Conservation (phyloP, 441 rosid genomes). For the Gossypium schwendimanii region DNA sequence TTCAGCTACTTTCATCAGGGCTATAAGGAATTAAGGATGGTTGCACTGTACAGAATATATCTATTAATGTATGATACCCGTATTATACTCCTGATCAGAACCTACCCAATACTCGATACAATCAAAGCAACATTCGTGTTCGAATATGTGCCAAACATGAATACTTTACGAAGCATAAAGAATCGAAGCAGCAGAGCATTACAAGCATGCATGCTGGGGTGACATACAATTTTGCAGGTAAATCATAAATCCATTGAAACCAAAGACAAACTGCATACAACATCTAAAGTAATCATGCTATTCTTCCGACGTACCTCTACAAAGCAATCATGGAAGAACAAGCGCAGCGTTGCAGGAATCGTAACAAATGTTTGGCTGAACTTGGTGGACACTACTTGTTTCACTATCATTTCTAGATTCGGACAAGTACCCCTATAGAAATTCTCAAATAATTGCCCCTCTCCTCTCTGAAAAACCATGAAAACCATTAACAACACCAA, state of each 20-base stretch:
- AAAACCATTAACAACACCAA: conserved; percentile 14
- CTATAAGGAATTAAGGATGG: not conserved
- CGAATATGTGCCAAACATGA: too few relatives aligned
- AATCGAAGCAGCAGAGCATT: not conserved
- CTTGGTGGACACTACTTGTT: conserved; percentile 39
- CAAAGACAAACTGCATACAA: not conserved
- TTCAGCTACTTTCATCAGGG: not conserved
- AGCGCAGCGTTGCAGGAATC: conserved; percentile 51
- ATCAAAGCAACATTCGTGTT: too few relatives aligned
- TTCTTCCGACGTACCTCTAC: conserved; percentile 29
- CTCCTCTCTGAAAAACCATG: conserved; percentile 17
- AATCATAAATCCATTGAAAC: not conserved
- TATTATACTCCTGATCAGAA: not conserved
- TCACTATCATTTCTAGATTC: conserved; percentile 40
- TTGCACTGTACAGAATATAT: not conserved
- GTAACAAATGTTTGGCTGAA: conserved; percentile 38
- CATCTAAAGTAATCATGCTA: not conserved
- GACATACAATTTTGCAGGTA: not conserved
- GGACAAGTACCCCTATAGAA: conserved; percentile 44
- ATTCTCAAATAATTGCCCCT: conserved; percentile 41
- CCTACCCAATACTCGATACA: not conserved
- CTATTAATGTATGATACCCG: not conserved
- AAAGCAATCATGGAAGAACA: conserved; percentile 69
- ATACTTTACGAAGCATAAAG: too few relatives aligned
- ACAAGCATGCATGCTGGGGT: not conserved